These are phyloP conservation scores for Aspergillus conjunctus DNA, from an alignment of 495 filamentous ascomycete species.

Conservation along the genomic window DNA sequence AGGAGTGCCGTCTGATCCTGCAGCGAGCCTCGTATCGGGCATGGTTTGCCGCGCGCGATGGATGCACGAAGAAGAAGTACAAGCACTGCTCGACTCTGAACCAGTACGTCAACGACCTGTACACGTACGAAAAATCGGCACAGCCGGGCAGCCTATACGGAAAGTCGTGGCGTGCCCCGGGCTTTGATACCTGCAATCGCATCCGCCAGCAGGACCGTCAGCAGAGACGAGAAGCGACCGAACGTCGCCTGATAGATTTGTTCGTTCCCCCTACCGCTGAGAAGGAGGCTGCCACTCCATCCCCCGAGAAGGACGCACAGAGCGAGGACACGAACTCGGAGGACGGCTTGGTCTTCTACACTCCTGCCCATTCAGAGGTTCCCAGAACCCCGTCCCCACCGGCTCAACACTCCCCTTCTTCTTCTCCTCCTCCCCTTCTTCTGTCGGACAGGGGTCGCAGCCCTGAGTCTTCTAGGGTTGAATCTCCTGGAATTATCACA, in stretches of 20 bases:
- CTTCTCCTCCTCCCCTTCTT: neutral
- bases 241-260: conserved; percentile 24
- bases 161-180: conserved; percentile 24
- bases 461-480: no score
- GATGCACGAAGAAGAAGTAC: conserved; percentile 21
- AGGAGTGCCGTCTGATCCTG: conserved; percentile 33
- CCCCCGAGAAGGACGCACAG: conserved; percentile 4
- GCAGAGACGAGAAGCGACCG: conserved; percentile 15
- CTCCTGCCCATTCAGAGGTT: neutral
- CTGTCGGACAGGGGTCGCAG: no score
- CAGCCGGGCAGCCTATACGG: conserved; percentile 21
- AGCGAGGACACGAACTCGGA: conserved; percentile 3
- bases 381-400: conserved; percentile 11
- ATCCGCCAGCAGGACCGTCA: conserved; percentile 25
- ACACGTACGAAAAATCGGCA: conserved; percentile 26
- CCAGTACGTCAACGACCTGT: conserved; percentile 30
- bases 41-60: conserved; percentile 34
- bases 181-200: conserved; percentile 27
- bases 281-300: neutral
- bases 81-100: conserved; percentile 19
- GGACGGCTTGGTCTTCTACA: neutral
- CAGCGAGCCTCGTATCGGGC: conserved; percentile 33
- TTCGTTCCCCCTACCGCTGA: conserved; percentile 22
- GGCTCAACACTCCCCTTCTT: neutral
- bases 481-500: conserved; percentile 19